Percentiles rank a stretch among this genome's conserved stretches.
These are phyloP conservation scores for Calonectria leucothoes DNA, from an alignment of 2,329 filamentous ascomycete species.

Conservation along the genomic window DNA sequence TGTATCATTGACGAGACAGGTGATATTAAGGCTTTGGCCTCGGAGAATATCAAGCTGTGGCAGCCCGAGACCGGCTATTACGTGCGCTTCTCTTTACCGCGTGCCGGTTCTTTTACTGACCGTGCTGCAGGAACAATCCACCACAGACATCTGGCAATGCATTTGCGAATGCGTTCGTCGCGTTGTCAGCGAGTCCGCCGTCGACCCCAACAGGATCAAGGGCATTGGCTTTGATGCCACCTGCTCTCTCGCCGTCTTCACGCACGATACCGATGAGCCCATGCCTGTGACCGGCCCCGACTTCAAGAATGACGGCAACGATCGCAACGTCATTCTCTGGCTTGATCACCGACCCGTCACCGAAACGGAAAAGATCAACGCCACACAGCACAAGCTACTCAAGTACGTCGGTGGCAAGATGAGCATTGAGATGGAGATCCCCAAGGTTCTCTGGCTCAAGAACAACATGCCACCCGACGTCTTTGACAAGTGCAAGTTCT, in stretches of 20 bases:
- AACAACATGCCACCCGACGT: slow-evolving; percentile 95
- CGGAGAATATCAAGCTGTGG: slow-evolving; percentile 84
- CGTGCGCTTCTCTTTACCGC: slow-evolving; percentile 56
- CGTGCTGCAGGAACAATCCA: slow-evolving; percentile 85
- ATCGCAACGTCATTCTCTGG: slow-evolving; percentile 97
- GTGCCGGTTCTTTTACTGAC: slow-evolving; percentile 12
- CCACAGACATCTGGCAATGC: slow-evolving; percentile 94
- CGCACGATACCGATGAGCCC: slow-evolving; percentile 89
- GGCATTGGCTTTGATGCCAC: slow-evolving; percentile 98
- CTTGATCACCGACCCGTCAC: slow-evolving; percentile 92
- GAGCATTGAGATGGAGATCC: slow-evolving; percentile 99
- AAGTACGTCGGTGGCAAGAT: slow-evolving; percentile 97
- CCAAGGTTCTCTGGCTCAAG: slow-evolving; percentile 98
- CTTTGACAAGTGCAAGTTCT: slow-evolving; percentile 96
- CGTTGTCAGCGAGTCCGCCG: slow-evolving; percentile 83
- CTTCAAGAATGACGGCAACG: slow-evolving; percentile 80
- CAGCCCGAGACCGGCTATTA: slow-evolving; percentile 82
- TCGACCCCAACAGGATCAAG: slow-evolving; percentile 80
- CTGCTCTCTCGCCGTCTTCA: slow-evolving; percentile 95
- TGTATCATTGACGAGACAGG: slow-evolving; percentile 94
- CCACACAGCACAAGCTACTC: slow-evolving; percentile 89
- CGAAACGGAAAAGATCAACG: slow-evolving; percentile 94
- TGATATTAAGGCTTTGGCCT: slow-evolving; percentile 83
- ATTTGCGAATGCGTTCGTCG: slow-evolving; percentile 90
- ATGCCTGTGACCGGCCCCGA: slow-evolving; percentile 89